Conservation (phyloP, 2,329 filamentous ascomycete species). For the Scolecobasidium constrictum region DNA sequence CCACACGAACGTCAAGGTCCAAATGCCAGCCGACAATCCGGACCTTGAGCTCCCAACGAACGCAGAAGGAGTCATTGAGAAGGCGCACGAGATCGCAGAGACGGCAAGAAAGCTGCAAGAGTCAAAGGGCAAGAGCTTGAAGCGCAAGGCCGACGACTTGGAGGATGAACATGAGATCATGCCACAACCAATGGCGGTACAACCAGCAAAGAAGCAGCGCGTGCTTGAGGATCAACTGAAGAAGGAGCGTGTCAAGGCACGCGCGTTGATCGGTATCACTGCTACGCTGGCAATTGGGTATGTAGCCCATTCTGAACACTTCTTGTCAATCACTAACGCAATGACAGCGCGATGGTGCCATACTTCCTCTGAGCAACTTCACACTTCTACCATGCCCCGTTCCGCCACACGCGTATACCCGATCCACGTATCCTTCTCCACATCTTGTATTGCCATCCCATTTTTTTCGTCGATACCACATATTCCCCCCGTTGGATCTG, state of each 20-base stretch:
- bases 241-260: slow-evolving; percentile 76
- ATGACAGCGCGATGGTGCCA: slow-evolving; percentile 7
- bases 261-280: slow-evolving; percentile 75
- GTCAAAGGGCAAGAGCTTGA: slow-evolving; percentile 18
- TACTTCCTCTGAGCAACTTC: slow-evolving; percentile 9
- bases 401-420: no score
- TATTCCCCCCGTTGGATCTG: no score
- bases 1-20: slow-evolving; percentile 63
- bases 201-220: slow-evolving; percentile 57
- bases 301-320: slow-evolving; percentile 29
- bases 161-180: slow-evolving; percentile 29
- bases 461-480: slow-evolving; percentile 5
- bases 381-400: no score
- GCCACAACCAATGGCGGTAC: slow-evolving; percentile 39
- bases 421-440: no score
- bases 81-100: slow-evolving; percentile 81
- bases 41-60: slow-evolving; percentile 67
- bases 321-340: slow-evolving; percentile 3
- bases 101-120: slow-evolving; percentile 47
- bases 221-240: slow-evolving; percentile 61
- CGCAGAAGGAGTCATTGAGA: slow-evolving; percentile 70
- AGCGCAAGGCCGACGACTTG: slow-evolving; percentile 46
- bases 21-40: slow-evolving; percentile 56
- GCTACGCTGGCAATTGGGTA: slow-evolving; percentile 87
- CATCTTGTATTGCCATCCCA: not conserved